phyloP scores from a whole-genome alignment of 31 red algal genomes.

The Odonthalia washingtoniensis region DNA sequence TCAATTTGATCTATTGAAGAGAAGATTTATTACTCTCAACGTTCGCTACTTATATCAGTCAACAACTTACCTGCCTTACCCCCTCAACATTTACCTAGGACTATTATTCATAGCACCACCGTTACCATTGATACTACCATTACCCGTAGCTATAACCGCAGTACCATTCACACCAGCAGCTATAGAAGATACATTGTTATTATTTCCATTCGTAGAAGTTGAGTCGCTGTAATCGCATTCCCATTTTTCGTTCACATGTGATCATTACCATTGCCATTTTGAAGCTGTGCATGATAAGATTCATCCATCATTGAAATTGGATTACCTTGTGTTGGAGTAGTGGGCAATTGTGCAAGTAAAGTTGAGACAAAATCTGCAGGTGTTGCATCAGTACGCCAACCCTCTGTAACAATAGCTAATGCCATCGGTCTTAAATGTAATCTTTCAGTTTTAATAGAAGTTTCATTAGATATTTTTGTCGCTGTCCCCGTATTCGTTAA shows the following conservation, averaged over 20 bases:
- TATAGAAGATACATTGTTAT: no score
- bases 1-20: no score
- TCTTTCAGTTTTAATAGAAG: slow-evolving; percentile 40
- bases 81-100: no score
- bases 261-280: background rate
- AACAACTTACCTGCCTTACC: no score
- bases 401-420: slow-evolving; percentile 40
- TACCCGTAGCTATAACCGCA: no score
- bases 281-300: slow-evolving; percentile 18
- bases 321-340: background rate
- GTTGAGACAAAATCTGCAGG: slow-evolving; percentile 55
- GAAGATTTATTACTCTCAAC: no score
- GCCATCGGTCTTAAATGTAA: slow-evolving; percentile 32
- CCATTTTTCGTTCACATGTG: background rate
- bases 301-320: slow-evolving; percentile 29
- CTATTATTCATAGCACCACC: background rate
- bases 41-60: no score
- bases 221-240: background rate
- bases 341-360: slow-evolving; percentile 23
- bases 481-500: no score
- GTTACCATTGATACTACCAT: background rate
- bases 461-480: background rate
- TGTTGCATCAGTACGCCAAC: slow-evolving; percentile 39
- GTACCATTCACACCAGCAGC: background rate
- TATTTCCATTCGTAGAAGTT: no score